Evolutionary conservation across 352 stramenopile genomes (phyloP).

Genomic region (Globisporangium megalacanthum): DNA sequence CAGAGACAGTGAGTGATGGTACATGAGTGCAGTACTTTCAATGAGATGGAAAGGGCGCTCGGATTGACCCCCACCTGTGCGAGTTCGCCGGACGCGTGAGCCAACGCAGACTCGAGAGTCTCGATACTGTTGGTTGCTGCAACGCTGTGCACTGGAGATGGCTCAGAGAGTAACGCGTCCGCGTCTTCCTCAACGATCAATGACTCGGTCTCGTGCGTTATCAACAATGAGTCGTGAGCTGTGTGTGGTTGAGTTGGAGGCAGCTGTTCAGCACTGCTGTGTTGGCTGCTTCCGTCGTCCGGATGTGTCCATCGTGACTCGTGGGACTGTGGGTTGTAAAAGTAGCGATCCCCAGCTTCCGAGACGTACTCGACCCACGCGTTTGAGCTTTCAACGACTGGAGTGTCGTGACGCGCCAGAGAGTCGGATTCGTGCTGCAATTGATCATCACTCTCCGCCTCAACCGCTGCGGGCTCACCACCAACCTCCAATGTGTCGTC

Average conservation of each 20-base stretch:
- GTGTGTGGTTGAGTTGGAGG: too few species aligned
- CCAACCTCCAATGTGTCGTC: too few species aligned
- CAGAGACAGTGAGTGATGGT: not conserved
- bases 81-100: constrained; percentile 9
- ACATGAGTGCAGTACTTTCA: too few species aligned
- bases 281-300: not conserved
- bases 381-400: not conserved
- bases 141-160: not conserved
- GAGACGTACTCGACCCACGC: constrained; percentile 40
- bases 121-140: constrained; percentile 11
- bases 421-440: not conserved
- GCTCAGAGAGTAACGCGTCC: not conserved
- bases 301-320: constrained; percentile 61
- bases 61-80: constrained; percentile 8
- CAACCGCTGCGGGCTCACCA: too few species aligned
- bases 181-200: too few species aligned
- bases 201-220: not conserved
- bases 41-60: not conserved
- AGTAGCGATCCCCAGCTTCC: constrained; percentile 56
- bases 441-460: not conserved
- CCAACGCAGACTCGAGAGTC: constrained; percentile 13
- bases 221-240: too few species aligned
- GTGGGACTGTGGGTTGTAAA: constrained; percentile 57
- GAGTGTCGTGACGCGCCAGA: not conserved
- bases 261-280: not conserved